Evolutionary conservation across 2,329 filamentous ascomycete genomes (phyloP).

Genomic region (Helicocarpus griseus): DNA sequence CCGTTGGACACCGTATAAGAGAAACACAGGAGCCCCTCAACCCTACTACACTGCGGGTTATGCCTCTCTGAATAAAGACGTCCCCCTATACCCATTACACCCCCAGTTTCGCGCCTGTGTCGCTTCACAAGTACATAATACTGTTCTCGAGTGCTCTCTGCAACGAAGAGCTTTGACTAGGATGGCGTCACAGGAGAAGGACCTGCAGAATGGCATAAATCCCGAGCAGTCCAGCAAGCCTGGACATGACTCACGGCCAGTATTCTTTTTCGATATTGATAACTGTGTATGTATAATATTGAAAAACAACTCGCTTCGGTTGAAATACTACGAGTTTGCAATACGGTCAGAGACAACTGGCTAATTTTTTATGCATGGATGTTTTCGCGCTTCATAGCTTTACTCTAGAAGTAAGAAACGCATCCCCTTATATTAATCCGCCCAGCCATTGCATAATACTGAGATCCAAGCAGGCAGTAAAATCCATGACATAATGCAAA

Average conservation of each 20-base stretch:
- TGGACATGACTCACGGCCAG: constrained; percentile 34
- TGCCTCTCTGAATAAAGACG: not conserved
- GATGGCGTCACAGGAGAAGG: not conserved
- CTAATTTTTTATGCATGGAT: constrained; percentile 4
- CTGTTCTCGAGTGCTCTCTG: not conserved
- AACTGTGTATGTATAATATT: constrained; percentile 59
- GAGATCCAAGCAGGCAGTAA: constrained; percentile 47
- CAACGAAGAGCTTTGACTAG: not conserved
- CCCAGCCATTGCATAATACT: constrained; percentile 1
- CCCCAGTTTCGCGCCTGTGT: not conserved
- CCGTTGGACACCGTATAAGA: no score
- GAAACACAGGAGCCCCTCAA: no score
- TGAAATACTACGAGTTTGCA: not conserved
- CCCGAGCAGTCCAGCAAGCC: not conserved
- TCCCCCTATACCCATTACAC: not conserved
- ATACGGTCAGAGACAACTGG: not conserved
- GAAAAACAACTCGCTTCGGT: not conserved
- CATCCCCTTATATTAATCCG: not conserved
- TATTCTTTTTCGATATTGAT: constrained; percentile 87
- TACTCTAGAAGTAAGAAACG: constrained; percentile 66
- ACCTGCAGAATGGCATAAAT: not conserved
- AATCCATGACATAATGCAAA: constrained; percentile 81
- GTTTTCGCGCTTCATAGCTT: constrained; percentile 39
- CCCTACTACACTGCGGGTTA: no score
- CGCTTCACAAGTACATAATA: not conserved